Evolutionary conservation across 2,329 filamentous ascomycete genomes (phyloP).

Genomic region (Seiridium cupressi): DNA sequence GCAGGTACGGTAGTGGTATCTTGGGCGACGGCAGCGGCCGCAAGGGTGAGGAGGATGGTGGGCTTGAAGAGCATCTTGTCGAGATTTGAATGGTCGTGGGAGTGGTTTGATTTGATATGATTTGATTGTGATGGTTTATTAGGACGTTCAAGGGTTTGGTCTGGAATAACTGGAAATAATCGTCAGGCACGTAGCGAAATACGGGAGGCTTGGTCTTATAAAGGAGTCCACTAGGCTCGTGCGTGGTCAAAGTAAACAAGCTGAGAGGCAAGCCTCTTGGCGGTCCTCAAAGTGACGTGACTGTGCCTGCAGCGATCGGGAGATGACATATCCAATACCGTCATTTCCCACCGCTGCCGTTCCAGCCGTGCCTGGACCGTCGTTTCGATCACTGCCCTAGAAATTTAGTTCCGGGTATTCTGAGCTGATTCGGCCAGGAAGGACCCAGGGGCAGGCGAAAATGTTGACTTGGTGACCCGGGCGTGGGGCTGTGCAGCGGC

Average conservation of each 20-base stretch:
- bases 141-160: too few relatives aligned
- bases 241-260: background rate
- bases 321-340: slow-evolving; percentile 1
- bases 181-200: too few relatives aligned
- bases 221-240: background rate
- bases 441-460: too few relatives aligned
- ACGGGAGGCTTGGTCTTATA: background rate
- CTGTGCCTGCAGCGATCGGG: background rate
- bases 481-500: background rate
- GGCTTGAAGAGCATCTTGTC: background rate
- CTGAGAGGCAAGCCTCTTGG: background rate
- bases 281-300: background rate
- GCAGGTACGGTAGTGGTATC: background rate
- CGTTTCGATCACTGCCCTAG: background rate
- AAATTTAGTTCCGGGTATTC: background rate
- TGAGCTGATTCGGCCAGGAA: too few relatives aligned
- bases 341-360: background rate
- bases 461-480: background rate
- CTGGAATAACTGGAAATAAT: too few relatives aligned
- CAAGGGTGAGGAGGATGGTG: background rate
- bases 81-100: background rate
- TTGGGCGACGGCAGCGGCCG: background rate
- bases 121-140: too few relatives aligned
- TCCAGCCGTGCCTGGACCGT: background rate
- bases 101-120: background rate